Base-by-base conservation (phyloP, 2,329 filamentous ascomycete species). In the Fusarium sp. region DNA sequence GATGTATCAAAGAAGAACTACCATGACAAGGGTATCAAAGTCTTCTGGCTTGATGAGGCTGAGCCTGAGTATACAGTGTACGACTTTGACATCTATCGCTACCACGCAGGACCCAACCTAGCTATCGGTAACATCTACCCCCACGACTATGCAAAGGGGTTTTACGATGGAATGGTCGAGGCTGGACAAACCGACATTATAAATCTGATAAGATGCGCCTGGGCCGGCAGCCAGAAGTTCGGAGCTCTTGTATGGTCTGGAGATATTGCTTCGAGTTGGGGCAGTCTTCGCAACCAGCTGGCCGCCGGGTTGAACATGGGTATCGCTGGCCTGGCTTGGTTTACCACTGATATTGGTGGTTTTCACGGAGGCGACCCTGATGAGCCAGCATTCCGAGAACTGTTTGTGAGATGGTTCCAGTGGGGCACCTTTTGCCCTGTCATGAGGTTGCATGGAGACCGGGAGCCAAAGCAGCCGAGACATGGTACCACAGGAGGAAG, bases 21-120 rank as follows among this genome's bases (percentile, higher is more conserved):
- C 78, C 86, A 86, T 69, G 77, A 83, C 49, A 86, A 86, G 57
- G 90, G 90, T 3, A 88, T 92, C 76, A 84, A 85, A 61, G 78
- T 86, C 1, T 92, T 91, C 76, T 91, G 90, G 89, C 83, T 91
- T 0, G 90, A 92, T 69, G 90, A 92, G 74, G 90, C 89, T 0
- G 90, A 91, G 72, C 89, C 89, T 0, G 89, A 91, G 73, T 91
- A 90, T 69, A 81, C 78, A 0, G 82, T 83, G 8, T 91, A 91
- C 74, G 88, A 91, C 74, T 91, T 90, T 71, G 89, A 91, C 60
- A 87, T 87, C 68, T 91, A 88, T 74, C 84, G 71, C 73, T 63
- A 73, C 81, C 45, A 70, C 78, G 39, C 75, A 77, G 78, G 78
- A 1, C 71, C 77, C 5, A 78, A 78, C 49, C 49, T 78, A 2